Conservation (phyloP, 2,329 filamentous ascomycete genomes). For the Hymenoscyphus occultus region DNA sequence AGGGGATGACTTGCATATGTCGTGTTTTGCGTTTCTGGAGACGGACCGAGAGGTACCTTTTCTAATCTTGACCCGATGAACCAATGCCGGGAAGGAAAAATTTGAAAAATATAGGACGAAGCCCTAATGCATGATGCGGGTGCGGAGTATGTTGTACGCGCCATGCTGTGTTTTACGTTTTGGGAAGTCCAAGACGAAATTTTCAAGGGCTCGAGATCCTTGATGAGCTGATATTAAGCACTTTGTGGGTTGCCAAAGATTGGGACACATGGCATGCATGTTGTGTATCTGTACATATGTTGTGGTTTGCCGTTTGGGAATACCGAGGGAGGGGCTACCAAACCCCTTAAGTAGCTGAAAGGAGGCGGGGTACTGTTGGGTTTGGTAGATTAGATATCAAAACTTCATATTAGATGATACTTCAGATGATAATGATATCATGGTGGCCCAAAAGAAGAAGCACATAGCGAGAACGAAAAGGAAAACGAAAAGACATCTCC, state of each 20-base stretch:
- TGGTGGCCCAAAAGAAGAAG: neutral
- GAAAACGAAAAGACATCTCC: neutral
- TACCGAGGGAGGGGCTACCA: neutral
- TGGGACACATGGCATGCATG: slow-evolving; percentile 6
- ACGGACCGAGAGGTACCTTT: neutral
- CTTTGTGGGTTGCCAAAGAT: neutral
- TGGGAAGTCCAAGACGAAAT: neutral
- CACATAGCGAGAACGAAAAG: neutral
- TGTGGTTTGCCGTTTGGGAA: slow-evolving; percentile 3
- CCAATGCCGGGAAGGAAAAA: neutral
- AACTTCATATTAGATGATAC: neutral
- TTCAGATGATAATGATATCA: neutral
- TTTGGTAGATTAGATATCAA: neutral
- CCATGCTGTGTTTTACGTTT: slow-evolving; percentile 9
- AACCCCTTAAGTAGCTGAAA: neutral
- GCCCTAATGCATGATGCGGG: neutral
- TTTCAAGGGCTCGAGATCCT: neutral
- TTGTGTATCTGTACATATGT: slow-evolving; percentile 3
- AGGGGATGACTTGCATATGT: slow-evolving; percentile 1
- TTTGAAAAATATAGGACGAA: neutral
- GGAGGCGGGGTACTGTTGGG: neutral
- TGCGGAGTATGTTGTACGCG: slow-evolving; percentile 4
- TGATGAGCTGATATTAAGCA: neutral
- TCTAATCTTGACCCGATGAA: neutral
- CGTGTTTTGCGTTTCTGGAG: slow-evolving; percentile 8